Evolutionary conservation across 1,139 yeast species (phyloP).

Genomic region (Hanseniaspora uvarum): DNA sequence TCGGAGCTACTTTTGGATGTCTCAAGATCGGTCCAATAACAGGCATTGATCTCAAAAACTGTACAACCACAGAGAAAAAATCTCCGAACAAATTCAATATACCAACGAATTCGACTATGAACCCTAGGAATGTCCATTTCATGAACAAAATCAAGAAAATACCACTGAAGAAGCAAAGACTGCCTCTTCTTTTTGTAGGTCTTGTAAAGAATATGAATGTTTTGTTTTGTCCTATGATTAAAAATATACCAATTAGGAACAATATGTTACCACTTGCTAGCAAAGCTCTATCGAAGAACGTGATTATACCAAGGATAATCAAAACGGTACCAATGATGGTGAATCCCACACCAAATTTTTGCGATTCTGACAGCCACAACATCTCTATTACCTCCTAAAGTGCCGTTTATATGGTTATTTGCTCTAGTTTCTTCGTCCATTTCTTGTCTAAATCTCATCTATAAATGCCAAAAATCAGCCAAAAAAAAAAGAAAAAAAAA

Average conservation of each 20-base stretch:
- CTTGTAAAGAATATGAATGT: conserved; percentile 65
- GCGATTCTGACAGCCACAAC: conserved; percentile 74
- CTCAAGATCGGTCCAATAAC: conserved; percentile 76
- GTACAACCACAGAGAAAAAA: conserved; percentile 81
- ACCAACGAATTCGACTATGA: conserved; percentile 74
- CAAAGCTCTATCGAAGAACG: conserved; percentile 81
- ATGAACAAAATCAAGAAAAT: conserved; percentile 55
- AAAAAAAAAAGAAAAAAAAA: not conserved
- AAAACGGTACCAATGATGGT: conserved; percentile 78
- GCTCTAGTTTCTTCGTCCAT: too few species aligned
- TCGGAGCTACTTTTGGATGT: conserved; percentile 75
- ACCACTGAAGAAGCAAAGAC: conserved; percentile 67
- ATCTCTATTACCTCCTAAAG: too few species aligned
- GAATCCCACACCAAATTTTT: conserved; percentile 88
- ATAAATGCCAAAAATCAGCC: not conserved
- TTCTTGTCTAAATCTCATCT: not conserved
- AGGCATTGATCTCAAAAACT: conserved; percentile 79
- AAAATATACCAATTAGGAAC: conserved; percentile 68
- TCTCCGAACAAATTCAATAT: conserved; percentile 84
- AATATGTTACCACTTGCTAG: conserved; percentile 78
- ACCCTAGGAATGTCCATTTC: conserved; percentile 76
- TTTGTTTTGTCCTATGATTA: conserved; percentile 81
- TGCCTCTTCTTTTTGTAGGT: conserved; percentile 77
- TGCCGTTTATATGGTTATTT: not conserved
- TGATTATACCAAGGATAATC: conserved; percentile 69